A percentile compares a stretch with the other conserved stretches of the same genome.
Evolutionary conservation across 2,329 filamentous ascomycete species (phyloP).

Genomic region (Xylaria sp.): DNA sequence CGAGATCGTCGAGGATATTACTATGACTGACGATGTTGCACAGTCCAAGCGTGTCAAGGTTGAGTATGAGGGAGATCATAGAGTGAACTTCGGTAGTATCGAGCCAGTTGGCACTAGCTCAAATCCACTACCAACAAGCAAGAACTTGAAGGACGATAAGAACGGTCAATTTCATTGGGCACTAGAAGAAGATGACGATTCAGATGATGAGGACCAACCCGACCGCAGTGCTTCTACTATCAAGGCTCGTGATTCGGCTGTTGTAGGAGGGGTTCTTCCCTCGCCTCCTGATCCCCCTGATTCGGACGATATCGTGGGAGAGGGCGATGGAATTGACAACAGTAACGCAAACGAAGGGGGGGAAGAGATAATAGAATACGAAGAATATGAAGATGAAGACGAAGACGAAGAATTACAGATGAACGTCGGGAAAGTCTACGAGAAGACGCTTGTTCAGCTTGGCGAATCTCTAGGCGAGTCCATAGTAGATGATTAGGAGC

Average conservation of each 20-base stretch:
- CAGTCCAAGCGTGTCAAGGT: constrained; percentile 32
- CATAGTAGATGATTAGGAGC: constrained; percentile 26
- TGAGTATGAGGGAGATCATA: constrained; percentile 26
- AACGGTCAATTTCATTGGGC: constrained; percentile 40
- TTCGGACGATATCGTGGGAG: not conserved
- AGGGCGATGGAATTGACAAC: constrained; percentile 28
- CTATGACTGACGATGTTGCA: constrained; percentile 7
- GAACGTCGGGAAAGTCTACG: constrained; percentile 47
- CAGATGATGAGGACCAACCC: constrained; percentile 26
- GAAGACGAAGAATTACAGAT: constrained; percentile 61
- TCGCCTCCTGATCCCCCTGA: not conserved
- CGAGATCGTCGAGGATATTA: constrained; percentile 22
- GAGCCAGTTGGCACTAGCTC: not conserved
- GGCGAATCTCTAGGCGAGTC: constrained; percentile 40
- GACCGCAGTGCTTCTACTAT: constrained; percentile 1
- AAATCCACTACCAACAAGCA: not conserved
- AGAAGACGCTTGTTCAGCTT: constrained; percentile 50
- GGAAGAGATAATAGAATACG: constrained; percentile 18
- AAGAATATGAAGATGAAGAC: constrained; percentile 41
- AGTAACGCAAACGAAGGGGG: constrained; percentile 14
- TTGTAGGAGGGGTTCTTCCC: not conserved
- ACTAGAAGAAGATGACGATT: constrained; percentile 41
- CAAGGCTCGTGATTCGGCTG: not conserved
- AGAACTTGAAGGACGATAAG: not conserved
- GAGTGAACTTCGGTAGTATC: constrained; percentile 17